Evolutionary conservation across 768 basidiomycete species (phyloP), one percentile per base, ranked within the genome.

Genomic region (Serendipita sp.): DNA sequence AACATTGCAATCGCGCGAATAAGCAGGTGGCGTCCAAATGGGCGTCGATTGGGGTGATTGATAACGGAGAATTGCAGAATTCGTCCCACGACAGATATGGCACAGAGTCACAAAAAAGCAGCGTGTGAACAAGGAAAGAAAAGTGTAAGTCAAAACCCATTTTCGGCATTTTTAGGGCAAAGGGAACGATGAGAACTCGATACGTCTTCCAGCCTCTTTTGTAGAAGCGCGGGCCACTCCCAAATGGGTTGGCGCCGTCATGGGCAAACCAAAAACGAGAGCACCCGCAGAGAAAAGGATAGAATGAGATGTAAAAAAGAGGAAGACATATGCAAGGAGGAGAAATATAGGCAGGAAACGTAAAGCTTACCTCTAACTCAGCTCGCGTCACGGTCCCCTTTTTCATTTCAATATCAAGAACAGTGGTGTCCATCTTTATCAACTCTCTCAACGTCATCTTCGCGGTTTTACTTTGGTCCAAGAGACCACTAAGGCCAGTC

Each of bases 401-500:
- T 60, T 60, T 60, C 27, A 60, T 27, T 60, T 60, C 55, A 29
- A 60, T 60, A 33, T 60, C 55, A 31, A 60, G 55, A 3, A 60
- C 36, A 18, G 29, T 60, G 4, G 27, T 60, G 27, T 60, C 55
- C 55, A 60, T 60, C 33, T 60, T 60, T 11, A 60, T 60, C 8
- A 60, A 29, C n/a, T 60, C 55, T 33, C 55, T 23, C 27, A 27
- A 34, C 29, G 27, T 60, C 27, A 60, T 27, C 10, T 60, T 60
- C 8, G 34, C 27, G 33, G 16, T 60, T 29, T 60, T 60, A 18
- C 10, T 27, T 10, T 10, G 16, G 31, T 60, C 55, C 10, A 60
- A 29, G 27, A 60, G 36, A 11, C 16, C 16, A 10, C 36, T 37
- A 29, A 60, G 55, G n/a, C 55, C 36, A 10, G 55, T n/a, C 29